These are phyloP conservation scores for Trichoderma sp. DNA, from an alignment of 2,329 filamentous ascomycete species.

Conservation along the genomic window DNA sequence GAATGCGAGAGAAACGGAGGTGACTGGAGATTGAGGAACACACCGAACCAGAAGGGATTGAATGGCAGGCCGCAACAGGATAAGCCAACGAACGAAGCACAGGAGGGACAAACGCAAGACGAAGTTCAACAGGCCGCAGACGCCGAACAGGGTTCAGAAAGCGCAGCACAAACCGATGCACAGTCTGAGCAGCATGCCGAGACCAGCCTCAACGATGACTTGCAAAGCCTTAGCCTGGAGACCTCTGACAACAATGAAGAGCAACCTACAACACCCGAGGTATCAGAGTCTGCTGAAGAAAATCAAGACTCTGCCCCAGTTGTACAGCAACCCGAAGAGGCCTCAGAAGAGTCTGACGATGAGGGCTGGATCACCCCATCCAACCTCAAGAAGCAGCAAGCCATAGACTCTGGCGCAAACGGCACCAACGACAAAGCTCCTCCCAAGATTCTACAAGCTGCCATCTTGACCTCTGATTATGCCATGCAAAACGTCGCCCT, in stretches of 20 bases:
- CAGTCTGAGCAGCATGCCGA: constrained; percentile 23
- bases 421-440: constrained; percentile 48
- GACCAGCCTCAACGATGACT: constrained; percentile 22
- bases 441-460: constrained; percentile 72
- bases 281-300: constrained; percentile 6
- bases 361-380: constrained; percentile 93
- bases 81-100: constrained; percentile 27
- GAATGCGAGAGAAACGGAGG: constrained; percentile 89
- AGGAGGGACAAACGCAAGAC: constrained; percentile 15
- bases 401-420: constrained; percentile 54
- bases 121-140: constrained; percentile 28
- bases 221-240: constrained; percentile 29
- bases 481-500: constrained; percentile 97
- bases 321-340: constrained; percentile 31
- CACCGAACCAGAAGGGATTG: constrained; percentile 73
- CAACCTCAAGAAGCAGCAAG: constrained; percentile 84
- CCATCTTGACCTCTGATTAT: constrained; percentile 92
- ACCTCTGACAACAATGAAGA: not conserved
- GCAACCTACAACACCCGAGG: not conserved
- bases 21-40: constrained; percentile 77
- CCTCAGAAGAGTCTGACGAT: constrained; percentile 49
- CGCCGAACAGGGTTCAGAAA: not conserved
- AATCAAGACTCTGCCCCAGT: constrained; percentile 19
- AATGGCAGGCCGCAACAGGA: constrained; percentile 57
- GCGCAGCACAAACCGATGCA: constrained; percentile 23